Evolutionary conservation across 768 basidiomycete genomes (phyloP).

Genomic region (Termitomyces sp.): DNA sequence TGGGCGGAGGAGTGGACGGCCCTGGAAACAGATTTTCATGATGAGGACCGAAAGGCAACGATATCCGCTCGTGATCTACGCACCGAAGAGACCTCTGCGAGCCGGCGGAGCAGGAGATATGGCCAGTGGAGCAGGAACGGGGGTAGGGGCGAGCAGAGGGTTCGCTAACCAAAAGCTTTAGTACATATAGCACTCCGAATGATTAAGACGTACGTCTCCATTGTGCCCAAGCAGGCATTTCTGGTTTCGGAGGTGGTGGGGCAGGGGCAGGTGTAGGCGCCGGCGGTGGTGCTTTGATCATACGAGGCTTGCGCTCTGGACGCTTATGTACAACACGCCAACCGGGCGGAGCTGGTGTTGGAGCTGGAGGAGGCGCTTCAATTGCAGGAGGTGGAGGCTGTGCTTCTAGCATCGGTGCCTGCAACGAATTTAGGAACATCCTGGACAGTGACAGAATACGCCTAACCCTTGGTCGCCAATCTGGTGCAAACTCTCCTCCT

Average conservation of each 20-base stretch:
- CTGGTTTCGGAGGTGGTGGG: constrained; percentile 48
- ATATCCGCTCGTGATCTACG: background rate
- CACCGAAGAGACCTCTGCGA: constrained; percentile 69
- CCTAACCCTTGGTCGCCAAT: constrained; percentile 66
- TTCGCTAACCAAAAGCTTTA: constrained; percentile 46
- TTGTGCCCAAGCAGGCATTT: constrained; percentile 78
- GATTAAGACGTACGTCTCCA: constrained; percentile 66
- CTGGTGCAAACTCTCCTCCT: constrained; percentile 74
- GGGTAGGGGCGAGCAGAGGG: constrained; percentile 54
- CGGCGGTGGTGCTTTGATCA: constrained; percentile 39
- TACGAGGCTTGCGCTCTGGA: constrained; percentile 51
- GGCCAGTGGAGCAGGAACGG: constrained; percentile 32
- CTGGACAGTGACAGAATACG: background rate
- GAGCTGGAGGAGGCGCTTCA: constrained; percentile 43
- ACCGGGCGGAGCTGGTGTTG: constrained; percentile 53
- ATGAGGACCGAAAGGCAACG: background rate
- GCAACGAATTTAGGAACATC: constrained; percentile 1
- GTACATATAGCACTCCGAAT: background rate
- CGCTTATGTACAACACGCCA: constrained; percentile 76
- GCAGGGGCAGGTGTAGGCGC: constrained; percentile 38
- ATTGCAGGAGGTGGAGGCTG: constrained; percentile 41
- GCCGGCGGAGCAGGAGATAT: constrained; percentile 47
- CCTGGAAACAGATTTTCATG: background rate
- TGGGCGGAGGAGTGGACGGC: constrained; percentile 9
- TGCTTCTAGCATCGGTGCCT: constrained; percentile 30